Evolutionary conservation across 2,329 filamentous ascomycete species (phyloP).

Genomic region (Aulographum hederae): DNA sequence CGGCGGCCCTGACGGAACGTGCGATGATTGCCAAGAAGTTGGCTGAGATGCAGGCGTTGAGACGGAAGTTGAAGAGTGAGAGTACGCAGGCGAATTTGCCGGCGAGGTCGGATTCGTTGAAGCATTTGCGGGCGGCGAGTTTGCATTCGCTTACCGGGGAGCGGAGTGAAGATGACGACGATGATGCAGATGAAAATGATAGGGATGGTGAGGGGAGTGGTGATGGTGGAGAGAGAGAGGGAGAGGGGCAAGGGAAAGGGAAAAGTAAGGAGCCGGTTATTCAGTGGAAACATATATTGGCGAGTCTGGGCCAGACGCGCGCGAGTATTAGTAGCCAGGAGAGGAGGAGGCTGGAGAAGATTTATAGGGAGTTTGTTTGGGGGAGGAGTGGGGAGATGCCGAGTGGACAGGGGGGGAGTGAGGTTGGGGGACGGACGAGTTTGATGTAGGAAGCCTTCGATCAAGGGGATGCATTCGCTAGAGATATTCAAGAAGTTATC

Average conservation of each 20-base stretch:
- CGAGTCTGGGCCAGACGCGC: conserved; percentile 57
- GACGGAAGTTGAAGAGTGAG: conserved; percentile 41
- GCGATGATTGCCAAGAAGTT: conserved; percentile 69
- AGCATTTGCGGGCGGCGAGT: neutral
- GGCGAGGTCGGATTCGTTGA: neutral
- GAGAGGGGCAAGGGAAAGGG: no score
- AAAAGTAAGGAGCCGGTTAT: conserved; percentile 69
- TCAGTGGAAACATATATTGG: conserved; percentile 64
- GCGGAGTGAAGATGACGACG: neutral
- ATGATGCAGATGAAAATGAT: conserved; percentile 8
- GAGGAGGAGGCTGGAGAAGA: conserved; percentile 51
- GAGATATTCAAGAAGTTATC: no score
- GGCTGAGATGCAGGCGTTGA: conserved; percentile 54
- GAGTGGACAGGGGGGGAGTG: conserved; percentile 76
- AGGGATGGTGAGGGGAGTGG: conserved; percentile 8
- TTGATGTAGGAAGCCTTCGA: conserved; percentile 52
- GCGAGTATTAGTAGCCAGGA: conserved; percentile 72
- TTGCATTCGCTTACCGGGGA: neutral
- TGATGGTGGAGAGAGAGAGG: conserved; percentile 21
- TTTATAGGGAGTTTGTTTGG: conserved; percentile 86
- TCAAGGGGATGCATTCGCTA: no score
- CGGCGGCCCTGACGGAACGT: conserved; percentile 50
- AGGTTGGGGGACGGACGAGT: conserved; percentile 82
- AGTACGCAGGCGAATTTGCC: no score
- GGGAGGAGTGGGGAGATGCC: conserved; percentile 90